Evolutionary conservation across 345 rosid genomes (phyloP).

Genomic region (Laguncularia racemosa): DNA sequence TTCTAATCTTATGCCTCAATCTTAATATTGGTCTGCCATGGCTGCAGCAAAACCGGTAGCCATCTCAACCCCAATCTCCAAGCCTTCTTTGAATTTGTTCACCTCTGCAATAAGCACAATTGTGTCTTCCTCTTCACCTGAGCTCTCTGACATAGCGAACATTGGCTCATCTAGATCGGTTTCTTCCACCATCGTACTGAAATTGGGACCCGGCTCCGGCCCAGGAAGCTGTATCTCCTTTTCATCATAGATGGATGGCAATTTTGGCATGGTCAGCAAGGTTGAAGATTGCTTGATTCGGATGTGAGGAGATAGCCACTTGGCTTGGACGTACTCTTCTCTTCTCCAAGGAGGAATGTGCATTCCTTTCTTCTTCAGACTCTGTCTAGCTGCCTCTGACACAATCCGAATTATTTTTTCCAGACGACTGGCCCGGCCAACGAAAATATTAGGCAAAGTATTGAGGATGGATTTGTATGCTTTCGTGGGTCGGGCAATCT

Average conservation of each 20-base stretch:
- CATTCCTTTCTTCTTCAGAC: slow-evolving; percentile 90
- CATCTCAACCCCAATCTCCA: slow-evolving; percentile 29
- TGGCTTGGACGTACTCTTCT: slow-evolving; percentile 69
- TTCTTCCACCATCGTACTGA: slow-evolving; percentile 3
- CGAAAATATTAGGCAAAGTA: slow-evolving; percentile 59
- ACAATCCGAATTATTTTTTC: slow-evolving; percentile 49
- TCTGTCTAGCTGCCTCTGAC: slow-evolving; percentile 69
- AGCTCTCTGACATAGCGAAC: slow-evolving; percentile 17
- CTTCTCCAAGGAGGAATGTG: slow-evolving; percentile 87
- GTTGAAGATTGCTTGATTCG: slow-evolving; percentile 16
- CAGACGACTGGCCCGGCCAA: slow-evolving; percentile 67
- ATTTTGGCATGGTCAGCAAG: background rate
- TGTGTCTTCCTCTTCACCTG: slow-evolving; percentile 19
- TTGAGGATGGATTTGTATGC: slow-evolving; percentile 63
- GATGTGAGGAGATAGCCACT: slow-evolving; percentile 64
- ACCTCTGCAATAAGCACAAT: slow-evolving; percentile 6
- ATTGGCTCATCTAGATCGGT: slow-evolving; percentile 12
- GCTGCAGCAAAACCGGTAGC: slow-evolving; percentile 56
- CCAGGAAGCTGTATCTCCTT: background rate
- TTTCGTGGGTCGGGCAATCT: slow-evolving; percentile 80
- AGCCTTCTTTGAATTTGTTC: slow-evolving; percentile 14
- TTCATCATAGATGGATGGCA: too few relatives aligned
- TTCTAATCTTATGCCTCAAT: background rate
- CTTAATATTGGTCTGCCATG: slow-evolving; percentile 19
- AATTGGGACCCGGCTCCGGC: background rate